phyloP scores from a whole-genome alignment of 352 stramenopile species.

The Phytophthora pluvialis region DNA sequence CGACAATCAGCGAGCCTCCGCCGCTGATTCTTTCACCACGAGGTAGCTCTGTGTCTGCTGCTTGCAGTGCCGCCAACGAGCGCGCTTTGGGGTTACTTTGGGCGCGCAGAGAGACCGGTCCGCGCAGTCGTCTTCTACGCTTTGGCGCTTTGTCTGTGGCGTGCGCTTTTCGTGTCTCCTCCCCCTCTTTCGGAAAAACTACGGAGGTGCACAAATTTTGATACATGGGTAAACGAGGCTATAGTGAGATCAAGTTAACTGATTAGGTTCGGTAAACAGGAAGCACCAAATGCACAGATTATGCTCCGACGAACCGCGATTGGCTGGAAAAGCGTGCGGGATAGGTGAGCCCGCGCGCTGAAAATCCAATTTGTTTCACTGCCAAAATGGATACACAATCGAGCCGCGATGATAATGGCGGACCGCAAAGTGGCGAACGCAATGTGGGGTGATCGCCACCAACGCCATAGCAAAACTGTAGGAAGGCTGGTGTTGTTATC shows the following conservation, averaged over 20 bases:
- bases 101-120: constrained; percentile 1
- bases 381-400: constrained; percentile 1
- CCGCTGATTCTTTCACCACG: constrained; percentile 22
- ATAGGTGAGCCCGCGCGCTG: constrained; percentile 12
- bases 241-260: constrained; percentile 20
- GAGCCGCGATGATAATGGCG: neutral
- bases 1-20: constrained; percentile 19
- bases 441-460: too few relatives aligned
- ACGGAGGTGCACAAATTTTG: constrained; percentile 17
- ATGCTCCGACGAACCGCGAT: constrained; percentile 18
- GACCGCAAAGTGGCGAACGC: neutral
- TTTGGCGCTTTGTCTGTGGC: constrained; percentile 9
- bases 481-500: too few relatives aligned
- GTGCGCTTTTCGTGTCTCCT: constrained; percentile 26
- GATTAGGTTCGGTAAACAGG: constrained; percentile 9
- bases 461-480: too few relatives aligned
- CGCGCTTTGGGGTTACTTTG: neutral
- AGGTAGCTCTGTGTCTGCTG: constrained; percentile 23
- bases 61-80: neutral
- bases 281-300: constrained; percentile 24
- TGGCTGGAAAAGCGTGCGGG: constrained; percentile 21
- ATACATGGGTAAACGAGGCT: constrained; percentile 4
- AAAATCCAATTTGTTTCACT: constrained; percentile 11
- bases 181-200: constrained; percentile 26
- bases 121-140: constrained; percentile 8